These are phyloP conservation scores for Penicillium parvum DNA, from an alignment of 495 filamentous ascomycete genomes.

Conservation along the genomic window DNA sequence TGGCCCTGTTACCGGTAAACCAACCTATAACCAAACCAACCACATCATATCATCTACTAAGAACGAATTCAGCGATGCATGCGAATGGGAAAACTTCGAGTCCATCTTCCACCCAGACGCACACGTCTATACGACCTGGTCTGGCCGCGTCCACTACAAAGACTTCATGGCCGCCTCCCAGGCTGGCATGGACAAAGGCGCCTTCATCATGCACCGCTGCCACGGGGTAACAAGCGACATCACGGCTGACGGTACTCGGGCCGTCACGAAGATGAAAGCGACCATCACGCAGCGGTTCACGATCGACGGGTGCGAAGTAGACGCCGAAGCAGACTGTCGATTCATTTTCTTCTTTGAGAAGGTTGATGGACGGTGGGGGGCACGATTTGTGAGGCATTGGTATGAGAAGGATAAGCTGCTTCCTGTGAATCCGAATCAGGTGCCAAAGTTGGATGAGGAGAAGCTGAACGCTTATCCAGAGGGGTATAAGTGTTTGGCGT, in stretches of 20 bases:
- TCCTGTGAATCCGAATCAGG: constrained; percentile 48
- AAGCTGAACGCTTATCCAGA: constrained; percentile 47
- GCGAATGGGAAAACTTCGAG: constrained; percentile 62
- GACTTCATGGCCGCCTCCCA: constrained; percentile 58
- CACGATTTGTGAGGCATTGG: constrained; percentile 58
- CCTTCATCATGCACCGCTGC: constrained; percentile 65
- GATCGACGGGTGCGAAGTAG: constrained; percentile 45
- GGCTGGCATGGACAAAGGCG: constrained; percentile 54
- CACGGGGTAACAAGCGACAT: constrained; percentile 58
- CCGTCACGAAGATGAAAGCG: constrained; percentile 68
- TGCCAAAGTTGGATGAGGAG: constrained; percentile 45
- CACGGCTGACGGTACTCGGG: constrained; percentile 38
- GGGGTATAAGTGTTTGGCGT: constrained; percentile 56
- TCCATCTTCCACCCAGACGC: constrained; percentile 56
- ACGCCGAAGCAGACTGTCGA: constrained; percentile 59
- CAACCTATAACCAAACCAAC: background rate
- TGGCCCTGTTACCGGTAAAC: constrained; percentile 57
- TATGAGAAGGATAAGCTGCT: constrained; percentile 68
- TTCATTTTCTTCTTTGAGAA: constrained; percentile 61
- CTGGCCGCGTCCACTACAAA: constrained; percentile 46
- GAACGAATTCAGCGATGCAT: constrained; percentile 39
- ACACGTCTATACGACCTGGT: constrained; percentile 62
- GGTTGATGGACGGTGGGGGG: constrained; percentile 47
- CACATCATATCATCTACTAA: background rate
- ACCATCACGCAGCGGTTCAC: constrained; percentile 64